Evolutionary conservation across 768 basidiomycete genomes (phyloP).

Genomic region (Russula earlei): DNA sequence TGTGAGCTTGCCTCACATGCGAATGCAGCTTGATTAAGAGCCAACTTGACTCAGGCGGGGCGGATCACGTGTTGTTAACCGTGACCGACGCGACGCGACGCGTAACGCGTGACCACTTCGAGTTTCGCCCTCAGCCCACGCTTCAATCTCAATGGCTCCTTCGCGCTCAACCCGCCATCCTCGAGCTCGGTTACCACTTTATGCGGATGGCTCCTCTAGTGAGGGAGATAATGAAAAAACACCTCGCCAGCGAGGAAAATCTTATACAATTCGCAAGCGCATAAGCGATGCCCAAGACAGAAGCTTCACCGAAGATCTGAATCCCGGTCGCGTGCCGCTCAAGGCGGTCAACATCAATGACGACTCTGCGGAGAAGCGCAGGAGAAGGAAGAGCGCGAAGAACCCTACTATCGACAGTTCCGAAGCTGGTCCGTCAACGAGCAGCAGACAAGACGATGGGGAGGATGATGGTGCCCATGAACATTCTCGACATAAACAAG

Average conservation of each 20-base stretch:
- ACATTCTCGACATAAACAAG: slow-evolving; percentile 43
- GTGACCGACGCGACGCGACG: slow-evolving; percentile 9
- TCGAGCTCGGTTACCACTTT: slow-evolving; percentile 11
- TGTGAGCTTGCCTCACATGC: too few relatives aligned
- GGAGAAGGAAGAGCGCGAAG: slow-evolving; percentile 71
- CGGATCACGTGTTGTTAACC: not conserved
- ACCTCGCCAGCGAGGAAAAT: slow-evolving; percentile 12
- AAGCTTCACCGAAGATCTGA: slow-evolving; percentile 33
- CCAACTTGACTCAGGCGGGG: too few relatives aligned
- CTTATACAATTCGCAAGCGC: slow-evolving; percentile 32
- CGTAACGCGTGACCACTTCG: slow-evolving; percentile 19
- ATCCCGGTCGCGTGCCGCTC: slow-evolving; percentile 27
- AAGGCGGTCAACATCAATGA: slow-evolving; percentile 58
- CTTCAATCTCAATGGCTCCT: slow-evolving; percentile 3
- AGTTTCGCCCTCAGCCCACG: not conserved
- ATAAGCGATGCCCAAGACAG: slow-evolving; percentile 48
- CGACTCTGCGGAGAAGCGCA: slow-evolving; percentile 79
- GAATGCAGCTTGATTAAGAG: too few relatives aligned
- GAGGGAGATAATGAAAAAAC: slow-evolving; percentile 30
- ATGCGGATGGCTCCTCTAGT: slow-evolving; percentile 15
- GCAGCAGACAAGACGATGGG: slow-evolving; percentile 31
- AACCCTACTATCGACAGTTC: slow-evolving; percentile 42
- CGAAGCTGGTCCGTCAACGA: slow-evolving; percentile 47
- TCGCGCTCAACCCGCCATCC: slow-evolving; percentile 13
- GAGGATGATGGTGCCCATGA: slow-evolving; percentile 31